Percentiles rank a stretch among this genome's conserved stretches.
These are phyloP conservation scores for Lachancea meyersii DNA, from an alignment of 805 yeast genomes.

Conservation along the genomic window DNA sequence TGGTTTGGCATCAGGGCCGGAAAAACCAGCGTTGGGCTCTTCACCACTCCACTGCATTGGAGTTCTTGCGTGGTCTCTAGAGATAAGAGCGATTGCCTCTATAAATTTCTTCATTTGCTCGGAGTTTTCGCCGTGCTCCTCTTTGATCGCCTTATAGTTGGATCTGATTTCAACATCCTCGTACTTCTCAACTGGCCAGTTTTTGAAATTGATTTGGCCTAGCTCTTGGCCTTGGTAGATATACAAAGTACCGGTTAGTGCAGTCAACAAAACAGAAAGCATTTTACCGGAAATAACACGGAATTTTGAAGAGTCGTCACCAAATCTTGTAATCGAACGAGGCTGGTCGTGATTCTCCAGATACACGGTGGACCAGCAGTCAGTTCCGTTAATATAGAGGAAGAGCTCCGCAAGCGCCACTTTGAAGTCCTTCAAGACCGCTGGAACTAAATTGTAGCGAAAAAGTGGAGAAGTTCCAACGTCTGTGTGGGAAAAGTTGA, in stretches of 20 bases:
- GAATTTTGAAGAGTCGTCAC: conserved; percentile 34
- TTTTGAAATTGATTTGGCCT: conserved; percentile 44
- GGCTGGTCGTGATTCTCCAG: conserved; percentile 57
- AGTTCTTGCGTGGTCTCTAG: conserved; percentile 46
- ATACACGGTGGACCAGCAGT: conserved; percentile 54
- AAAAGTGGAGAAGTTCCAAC: conserved; percentile 37
- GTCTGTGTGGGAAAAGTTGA: conserved; percentile 31
- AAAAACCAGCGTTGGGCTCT: conserved; percentile 38
- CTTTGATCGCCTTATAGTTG: conserved; percentile 34
- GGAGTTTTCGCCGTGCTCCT: conserved; percentile 14
- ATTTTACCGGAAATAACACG: conserved; percentile 41
- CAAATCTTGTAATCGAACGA: conserved; percentile 46
- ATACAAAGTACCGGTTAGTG: conserved; percentile 49
- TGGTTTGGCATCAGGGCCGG: conserved; percentile 35
- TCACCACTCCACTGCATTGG: conserved; percentile 46
- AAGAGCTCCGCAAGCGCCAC: conserved; percentile 34
- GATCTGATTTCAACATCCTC: conserved; percentile 43
- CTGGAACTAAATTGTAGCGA: conserved; percentile 27
- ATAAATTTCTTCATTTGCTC: conserved; percentile 25
- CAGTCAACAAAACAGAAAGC: conserved; percentile 38
- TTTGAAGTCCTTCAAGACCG: conserved; percentile 37
- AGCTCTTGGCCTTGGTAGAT: conserved; percentile 58
- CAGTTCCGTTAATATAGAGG: conserved; percentile 41
- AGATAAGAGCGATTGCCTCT: conserved; percentile 33
- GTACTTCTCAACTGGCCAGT: conserved; percentile 46